These are phyloP conservation scores for Fennellomyces sp. DNA, from an alignment of 371 early-diverging fungal species.

Conservation along the genomic window DNA sequence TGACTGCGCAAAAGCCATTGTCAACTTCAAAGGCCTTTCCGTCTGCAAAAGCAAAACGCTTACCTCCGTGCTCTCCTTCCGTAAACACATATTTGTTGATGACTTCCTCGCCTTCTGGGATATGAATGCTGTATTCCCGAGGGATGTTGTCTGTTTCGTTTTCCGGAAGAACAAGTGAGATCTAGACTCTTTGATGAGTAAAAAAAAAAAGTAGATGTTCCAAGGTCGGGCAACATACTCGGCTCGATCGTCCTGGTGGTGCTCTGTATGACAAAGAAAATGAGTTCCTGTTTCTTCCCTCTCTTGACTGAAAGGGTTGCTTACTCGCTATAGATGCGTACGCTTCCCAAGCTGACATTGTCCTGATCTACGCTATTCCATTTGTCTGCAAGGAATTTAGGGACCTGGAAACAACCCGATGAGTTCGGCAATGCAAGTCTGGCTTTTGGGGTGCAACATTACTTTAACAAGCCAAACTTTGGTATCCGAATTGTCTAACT, in stretches of 20 bases:
- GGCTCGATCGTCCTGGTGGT: slow-evolving; percentile 34
- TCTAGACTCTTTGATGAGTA: slow-evolving; percentile 16
- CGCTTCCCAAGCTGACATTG: slow-evolving; percentile 73
- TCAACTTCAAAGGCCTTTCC: not conserved
- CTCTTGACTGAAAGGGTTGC: not conserved
- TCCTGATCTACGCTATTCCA: slow-evolving; percentile 76
- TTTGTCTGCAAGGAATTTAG: slow-evolving; percentile 82
- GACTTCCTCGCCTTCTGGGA: slow-evolving; percentile 66
- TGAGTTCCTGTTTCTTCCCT: not conserved
- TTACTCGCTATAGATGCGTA: slow-evolving; percentile 76
- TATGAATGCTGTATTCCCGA: slow-evolving; percentile 75
- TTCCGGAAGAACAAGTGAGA: slow-evolving; percentile 67
- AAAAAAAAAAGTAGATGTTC: not conserved
- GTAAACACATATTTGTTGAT: slow-evolving; percentile 80
- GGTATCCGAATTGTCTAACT: slow-evolving; percentile 63
- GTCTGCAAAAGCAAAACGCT: not conserved
- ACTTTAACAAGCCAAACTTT: slow-evolving; percentile 94
- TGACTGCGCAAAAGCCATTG: slow-evolving; percentile 4
- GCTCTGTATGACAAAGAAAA: slow-evolving; percentile 19
- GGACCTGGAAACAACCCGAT: no score
- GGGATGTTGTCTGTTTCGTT: slow-evolving; percentile 61
- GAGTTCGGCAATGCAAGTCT: no score
- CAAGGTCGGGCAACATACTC: slow-evolving; percentile 16
- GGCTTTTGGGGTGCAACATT: no score
- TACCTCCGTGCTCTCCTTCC: slow-evolving; percentile 55